A percentile compares a stretch with the other conserved stretches of the same genome.
Evolutionary conservation across 768 basidiomycete species (phyloP).

Genomic region (Tephrocybe rancida): DNA sequence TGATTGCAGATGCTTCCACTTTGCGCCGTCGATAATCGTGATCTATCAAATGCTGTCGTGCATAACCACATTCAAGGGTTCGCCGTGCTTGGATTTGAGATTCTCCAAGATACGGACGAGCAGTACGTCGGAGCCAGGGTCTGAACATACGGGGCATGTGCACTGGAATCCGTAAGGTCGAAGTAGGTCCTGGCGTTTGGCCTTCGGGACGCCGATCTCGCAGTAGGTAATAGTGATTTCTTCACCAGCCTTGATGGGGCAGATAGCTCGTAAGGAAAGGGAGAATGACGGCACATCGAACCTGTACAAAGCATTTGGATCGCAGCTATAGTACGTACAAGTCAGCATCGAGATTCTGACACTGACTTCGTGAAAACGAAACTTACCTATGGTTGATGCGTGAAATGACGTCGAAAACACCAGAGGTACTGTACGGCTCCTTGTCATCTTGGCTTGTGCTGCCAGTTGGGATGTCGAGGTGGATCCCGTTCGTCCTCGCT

Average conservation of each 20-base stretch:
- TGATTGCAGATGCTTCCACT: neutral
- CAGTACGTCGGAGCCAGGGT: slow-evolving; percentile 1
- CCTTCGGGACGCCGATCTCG: neutral
- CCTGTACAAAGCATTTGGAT: neutral
- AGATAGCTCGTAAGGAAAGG: neutral
- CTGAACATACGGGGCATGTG: neutral
- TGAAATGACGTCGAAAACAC: neutral
- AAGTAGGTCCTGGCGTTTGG: neutral
- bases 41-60: neutral
- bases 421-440: neutral
- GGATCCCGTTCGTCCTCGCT: slow-evolving; percentile 30
- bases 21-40: neutral
- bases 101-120: neutral
- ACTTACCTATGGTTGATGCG: slow-evolving; percentile 12
- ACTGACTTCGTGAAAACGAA: too few relatives aligned
- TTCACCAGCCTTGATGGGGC: slow-evolving; percentile 5
- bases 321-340: neutral
- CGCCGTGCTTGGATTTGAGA: too few relatives aligned
- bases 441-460: neutral
- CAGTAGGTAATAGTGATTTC: neutral
- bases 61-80: too few relatives aligned
- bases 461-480: neutral
- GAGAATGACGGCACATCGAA: slow-evolving; percentile 3
- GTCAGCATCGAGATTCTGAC: slow-evolving; percentile 21
- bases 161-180: slow-evolving; percentile 4